Percentiles rank a stretch among this genome's conserved stretches.
phyloP scores from a whole-genome alignment of 2,329 filamentous ascomycete genomes.

The Ceratocystis ficicola region DNA sequence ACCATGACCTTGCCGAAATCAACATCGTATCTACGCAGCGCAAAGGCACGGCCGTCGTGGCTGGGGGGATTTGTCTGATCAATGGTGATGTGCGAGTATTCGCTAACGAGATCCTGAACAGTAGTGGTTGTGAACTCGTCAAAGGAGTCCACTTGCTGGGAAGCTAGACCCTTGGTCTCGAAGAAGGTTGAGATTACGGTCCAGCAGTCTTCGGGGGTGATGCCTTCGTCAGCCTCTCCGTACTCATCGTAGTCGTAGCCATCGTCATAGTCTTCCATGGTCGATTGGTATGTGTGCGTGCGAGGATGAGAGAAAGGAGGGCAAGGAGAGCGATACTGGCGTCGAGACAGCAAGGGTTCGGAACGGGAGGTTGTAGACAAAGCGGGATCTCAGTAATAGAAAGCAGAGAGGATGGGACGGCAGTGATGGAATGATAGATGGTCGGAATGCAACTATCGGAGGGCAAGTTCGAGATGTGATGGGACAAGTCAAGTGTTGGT shows the following conservation, averaged over 20 bases:
- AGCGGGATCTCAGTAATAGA: not conserved
- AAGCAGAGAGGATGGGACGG: not conserved
- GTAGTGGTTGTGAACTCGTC: conserved; percentile 92
- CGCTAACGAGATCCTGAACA: conserved; percentile 86
- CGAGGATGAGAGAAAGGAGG: conserved; percentile 22
- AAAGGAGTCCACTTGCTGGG: conserved; percentile 95
- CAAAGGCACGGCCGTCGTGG: conserved; percentile 64
- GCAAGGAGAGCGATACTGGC: not conserved
- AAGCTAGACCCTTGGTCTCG: conserved; percentile 86
- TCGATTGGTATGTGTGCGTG: conserved; percentile 23
- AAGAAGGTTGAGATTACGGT: conserved; percentile 95
- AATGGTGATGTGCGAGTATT: conserved; percentile 82
- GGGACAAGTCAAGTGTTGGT: not conserved
- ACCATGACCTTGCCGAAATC: conserved; percentile 86
- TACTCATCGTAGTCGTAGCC: conserved; percentile 57
- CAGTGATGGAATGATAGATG: not conserved
- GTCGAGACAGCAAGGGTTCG: not conserved
- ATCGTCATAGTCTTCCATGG: conserved; percentile 46
- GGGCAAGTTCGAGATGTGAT: not conserved
- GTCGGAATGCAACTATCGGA: not conserved
- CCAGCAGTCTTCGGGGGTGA: conserved; percentile 98
- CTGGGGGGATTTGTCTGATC: conserved; percentile 78
- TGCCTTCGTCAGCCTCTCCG: conserved; percentile 54
- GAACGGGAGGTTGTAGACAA: not conserved
- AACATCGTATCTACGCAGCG: conserved; percentile 85